Base-by-base conservation (phyloP, 768 basidiomycete genomes). In the Tulasnella sp. region DNA sequence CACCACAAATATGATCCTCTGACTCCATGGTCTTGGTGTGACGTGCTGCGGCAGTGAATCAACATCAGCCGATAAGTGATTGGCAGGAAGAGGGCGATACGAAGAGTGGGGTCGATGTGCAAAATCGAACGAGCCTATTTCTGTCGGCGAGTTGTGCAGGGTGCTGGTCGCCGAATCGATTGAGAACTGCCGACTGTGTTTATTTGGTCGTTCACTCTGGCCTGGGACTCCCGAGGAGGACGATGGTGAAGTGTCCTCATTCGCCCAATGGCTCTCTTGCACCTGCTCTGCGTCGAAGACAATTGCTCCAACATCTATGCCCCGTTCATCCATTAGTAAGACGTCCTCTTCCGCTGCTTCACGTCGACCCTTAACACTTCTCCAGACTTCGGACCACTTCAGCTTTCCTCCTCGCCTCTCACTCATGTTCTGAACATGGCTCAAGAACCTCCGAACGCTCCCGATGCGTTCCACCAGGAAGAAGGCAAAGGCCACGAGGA, bases 381-480 rank as follows among this genome's bases (percentile, higher is more conserved):
- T 38, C 45, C 45, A 59, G 5, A 42, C 47, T 30, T 51, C 58
- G 19, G 34, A 4, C 1, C 17, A 59, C 3, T 13, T 56, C 55
- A 17, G 23, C 23, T 17, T 56, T 56, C 26, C 27, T n/a, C 58
- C 21, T 4, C 58, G 30, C 32, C 42, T 50, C 21, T 59, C 58
- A n/a, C 45, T 48, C 27, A 59, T 38, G 21, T 47, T 52, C 34
- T 59, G 58, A 8, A 59, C 58, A 32, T 50, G 50, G 1, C 32
- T 47, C 45, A 59, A 59, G 32, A 59, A 59, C 30, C 48, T 26
- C 13, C 58, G 47, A 2, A 49, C 23, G 32, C 48, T 49, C 8
- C 19, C 19, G 21, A 59, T n/a, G 2, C 30, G n/a, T 17, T 94
- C 88, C 61, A 80, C 64, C 3, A 70, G 66, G 34, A 81, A 78